A percentile compares a stretch with the other conserved stretches of the same genome.
These are phyloP conservation scores for Arctostaphylos glauca DNA, from an alignment of 148 eudicot species.

Conservation along the genomic window DNA sequence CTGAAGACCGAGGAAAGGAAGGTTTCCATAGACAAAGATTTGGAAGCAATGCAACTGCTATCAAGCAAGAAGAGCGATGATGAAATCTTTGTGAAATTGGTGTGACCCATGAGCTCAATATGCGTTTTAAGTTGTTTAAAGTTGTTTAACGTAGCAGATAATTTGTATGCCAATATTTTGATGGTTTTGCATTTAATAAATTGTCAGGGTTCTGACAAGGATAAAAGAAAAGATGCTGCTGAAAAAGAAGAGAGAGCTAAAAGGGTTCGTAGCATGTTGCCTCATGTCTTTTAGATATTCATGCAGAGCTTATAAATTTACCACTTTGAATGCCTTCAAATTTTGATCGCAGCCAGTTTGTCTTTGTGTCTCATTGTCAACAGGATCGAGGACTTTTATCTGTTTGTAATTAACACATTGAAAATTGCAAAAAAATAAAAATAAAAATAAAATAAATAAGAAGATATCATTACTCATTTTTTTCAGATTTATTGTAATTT, in stretches of 20 bases:
- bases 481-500: background rate
- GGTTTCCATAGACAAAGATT: conserved; percentile 54
- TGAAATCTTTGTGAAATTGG: conserved; percentile 67
- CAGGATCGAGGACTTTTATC: background rate
- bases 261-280: conserved; percentile 33
- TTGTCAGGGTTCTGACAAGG: conserved; percentile 55
- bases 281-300: background rate
- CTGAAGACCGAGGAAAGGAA: conserved; percentile 72
- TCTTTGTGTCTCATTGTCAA: background rate
- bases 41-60: conserved; percentile 64
- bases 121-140: background rate
- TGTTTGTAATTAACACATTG: background rate
- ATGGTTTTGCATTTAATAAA: background rate
- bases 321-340: background rate
- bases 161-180: background rate
- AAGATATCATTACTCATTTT: background rate
- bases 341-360: background rate
- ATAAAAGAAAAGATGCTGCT: conserved; percentile 49
- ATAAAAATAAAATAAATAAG: background rate
- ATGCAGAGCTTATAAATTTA: background rate
- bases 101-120: conserved; percentile 16
- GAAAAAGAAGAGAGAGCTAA: conserved; percentile 59
- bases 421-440: background rate
- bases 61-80: conserved; percentile 61
- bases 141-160: background rate